These are phyloP conservation scores for Colletotrichum costaricense DNA, from an alignment of 2,329 filamentous ascomycete species.

Conservation along the genomic window DNA sequence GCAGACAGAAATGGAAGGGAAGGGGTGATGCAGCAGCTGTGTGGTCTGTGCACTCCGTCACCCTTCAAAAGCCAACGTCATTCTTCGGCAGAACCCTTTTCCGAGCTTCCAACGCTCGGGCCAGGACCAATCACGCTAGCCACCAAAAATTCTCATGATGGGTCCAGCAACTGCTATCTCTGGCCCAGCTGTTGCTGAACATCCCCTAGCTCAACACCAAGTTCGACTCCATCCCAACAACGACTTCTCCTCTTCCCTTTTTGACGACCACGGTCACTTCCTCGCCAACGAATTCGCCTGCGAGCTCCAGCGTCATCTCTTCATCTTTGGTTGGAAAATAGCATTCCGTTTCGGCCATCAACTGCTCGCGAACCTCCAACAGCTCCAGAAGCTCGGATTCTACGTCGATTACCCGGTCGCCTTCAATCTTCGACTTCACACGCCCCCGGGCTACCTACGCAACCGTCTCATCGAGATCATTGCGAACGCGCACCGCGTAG, in stretches of 20 bases:
- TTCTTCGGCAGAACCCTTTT: constrained; percentile 19
- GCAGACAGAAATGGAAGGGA: not conserved
- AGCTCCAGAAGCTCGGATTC: constrained; percentile 21
- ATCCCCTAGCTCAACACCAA: constrained; percentile 8
- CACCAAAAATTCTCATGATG: constrained; percentile 36
- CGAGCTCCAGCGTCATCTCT: constrained; percentile 16
- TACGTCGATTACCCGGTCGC: constrained; percentile 13
- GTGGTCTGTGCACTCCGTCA: constrained; percentile 1
- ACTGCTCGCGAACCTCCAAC: constrained; percentile 11
- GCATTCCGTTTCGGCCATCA: constrained; percentile 17
- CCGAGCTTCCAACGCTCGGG: not conserved
- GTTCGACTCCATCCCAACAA: constrained; percentile 25
- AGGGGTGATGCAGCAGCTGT: not conserved
- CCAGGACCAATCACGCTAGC: constrained; percentile 15
- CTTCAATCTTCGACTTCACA: constrained; percentile 18
- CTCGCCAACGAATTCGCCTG: constrained; percentile 14
- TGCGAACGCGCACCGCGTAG: not conserved
- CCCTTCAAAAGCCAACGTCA: constrained; percentile 10
- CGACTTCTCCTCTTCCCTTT: not conserved
- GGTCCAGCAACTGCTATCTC: constrained; percentile 15
- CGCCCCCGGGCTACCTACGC: constrained; percentile 13
- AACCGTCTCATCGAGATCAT: constrained; percentile 13
- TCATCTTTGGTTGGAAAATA: constrained; percentile 18
- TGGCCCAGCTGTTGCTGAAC: constrained; percentile 26
- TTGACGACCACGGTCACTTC: constrained; percentile 15